Base-by-base conservation (phyloP, 2,329 filamentous ascomycete species). In the Incumbomyces delicatus region DNA sequence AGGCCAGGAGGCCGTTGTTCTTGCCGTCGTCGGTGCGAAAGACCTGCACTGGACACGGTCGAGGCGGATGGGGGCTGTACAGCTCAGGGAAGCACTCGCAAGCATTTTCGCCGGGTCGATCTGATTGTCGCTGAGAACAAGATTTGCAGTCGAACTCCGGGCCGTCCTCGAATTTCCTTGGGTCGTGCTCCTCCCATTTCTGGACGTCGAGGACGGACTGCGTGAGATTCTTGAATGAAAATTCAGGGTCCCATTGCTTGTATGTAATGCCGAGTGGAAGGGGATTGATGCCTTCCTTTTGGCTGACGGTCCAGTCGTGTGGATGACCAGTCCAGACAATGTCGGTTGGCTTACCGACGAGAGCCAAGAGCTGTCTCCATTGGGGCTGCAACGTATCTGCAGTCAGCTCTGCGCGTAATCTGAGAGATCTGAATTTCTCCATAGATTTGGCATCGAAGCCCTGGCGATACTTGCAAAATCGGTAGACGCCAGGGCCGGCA, bases 401-500 rank as follows among this genome's bases (percentile, higher is more conserved):
- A 2, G 72, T 71, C 6, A 75, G 66, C 53, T 76, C 72, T n/a
- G 77, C 65, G 13, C 72, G 65, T 22, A 69, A 66, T 34, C 65
- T 60, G 7, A 76, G 56, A 29, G 62, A 63, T 13, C 63, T 63
- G 6, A 78, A 61, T 1, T 67, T 67, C 31, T 67, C 63, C 60
- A 76, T 71, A 2, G 74, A 69, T 13, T 73, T 71, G 4, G 67
- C 65, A 35, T 69, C 67, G 54, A 78, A 77, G 3, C 71, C 72
- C 1, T 72, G 70, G 36, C 75, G 69, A 56, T 78, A 78, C 56
- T 79, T 79, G 69, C 75, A 78, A 58, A 78, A 76, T 6, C 75
- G 67, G 58, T 78, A 78, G 12, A 79, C 69, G 1, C 76, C 75
- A 61, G 74, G 73, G 30, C 76, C 74, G 3, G 75, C 70, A 52